Percentiles rank a stretch among this genome's conserved stretches.
These are phyloP conservation scores for Penicillium sp. DNA, from an alignment of 2,329 filamentous ascomycete species.

Conservation along the genomic window DNA sequence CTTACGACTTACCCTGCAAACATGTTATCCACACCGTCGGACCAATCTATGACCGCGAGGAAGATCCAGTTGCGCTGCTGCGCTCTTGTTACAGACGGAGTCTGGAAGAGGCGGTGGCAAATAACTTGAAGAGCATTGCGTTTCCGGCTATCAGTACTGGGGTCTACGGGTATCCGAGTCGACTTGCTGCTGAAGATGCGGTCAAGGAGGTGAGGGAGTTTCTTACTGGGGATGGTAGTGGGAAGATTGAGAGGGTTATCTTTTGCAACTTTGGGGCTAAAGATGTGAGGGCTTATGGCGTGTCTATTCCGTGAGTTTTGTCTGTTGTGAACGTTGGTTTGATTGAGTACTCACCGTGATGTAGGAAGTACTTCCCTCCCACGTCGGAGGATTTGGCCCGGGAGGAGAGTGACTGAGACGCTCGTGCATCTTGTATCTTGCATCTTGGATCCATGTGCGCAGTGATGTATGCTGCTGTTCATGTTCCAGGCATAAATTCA, in stretches of 20 bases:
- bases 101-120: conserved; percentile 66
- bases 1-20: conserved; percentile 69
- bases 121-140: conserved; percentile 66
- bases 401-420: background rate
- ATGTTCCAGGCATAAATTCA: background rate
- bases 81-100: conserved; percentile 66
- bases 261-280: conserved; percentile 81
- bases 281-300: conserved; percentile 70
- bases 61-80: conserved; percentile 43
- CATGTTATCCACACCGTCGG: conserved; percentile 90
- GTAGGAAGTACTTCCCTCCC: conserved; percentile 50
- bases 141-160: conserved; percentile 86
- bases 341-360: conserved; percentile 4
- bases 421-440: no score
- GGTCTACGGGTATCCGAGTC: conserved; percentile 79
- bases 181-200: conserved; percentile 68
- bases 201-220: conserved; percentile 58
- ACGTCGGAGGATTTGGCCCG: conserved; percentile 33
- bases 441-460: background rate
- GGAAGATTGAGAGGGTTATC: conserved; percentile 65
- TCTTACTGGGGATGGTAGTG: conserved; percentile 44
- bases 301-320: conserved; percentile 65
- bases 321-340: background rate
- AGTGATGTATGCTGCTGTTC: background rate
- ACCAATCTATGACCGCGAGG: conserved; percentile 61